Evolutionary conservation across 228 moss, liverwort and hornwort genomes (phyloP), one percentile per base, ranked within the genome.

Genomic region (Sphagnum magellanicum): DNA sequence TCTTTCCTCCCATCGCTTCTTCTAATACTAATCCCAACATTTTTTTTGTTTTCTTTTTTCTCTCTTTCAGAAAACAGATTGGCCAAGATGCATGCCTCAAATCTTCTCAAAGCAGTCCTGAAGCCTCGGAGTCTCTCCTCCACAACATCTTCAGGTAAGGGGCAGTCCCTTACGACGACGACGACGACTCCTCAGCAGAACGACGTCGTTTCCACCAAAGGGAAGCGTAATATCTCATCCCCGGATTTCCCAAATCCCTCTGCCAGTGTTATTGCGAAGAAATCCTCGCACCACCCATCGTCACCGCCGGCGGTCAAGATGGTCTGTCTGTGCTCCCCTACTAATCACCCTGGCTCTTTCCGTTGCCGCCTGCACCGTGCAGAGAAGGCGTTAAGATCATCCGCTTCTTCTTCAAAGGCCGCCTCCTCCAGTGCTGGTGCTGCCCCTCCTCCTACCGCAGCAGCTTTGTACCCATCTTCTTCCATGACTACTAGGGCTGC

Each of bases 311-410:
- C 86, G 0, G 82, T 82, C 64, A 86, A 86, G 80, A 80, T 82
- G 82, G 76, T 80, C 6, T 86, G 86, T 0, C 77, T 86, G 86
- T 86, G 86, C 65, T 86, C 86, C 47, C 86, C 86, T 0, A 86
- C 86, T 4, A 86, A 65, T 10, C 86, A 86, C 5, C 86, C 82
- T 0, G 86, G 86, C 0, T 86, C 86, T 0, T 86, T 86, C 49
- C 78, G 82, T 0, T 86, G 86, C 49, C 77, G 78, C 50, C 83
- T 67, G n/a, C 86, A 86, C 60, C 82, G 86, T 8, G 80, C 76
- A 32, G 32, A 32, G 32, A 32, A 32, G 32, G 32, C 32, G 32
- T 32, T 32, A 32, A 32, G 32, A 32, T 32, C 32, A 32, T 32
- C 32, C 32, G 32, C 32, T 32, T 32, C 32, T 32, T 32, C 32